A percentile compares a stretch with the other conserved stretches of the same genome.
Conservation (phyloP, 2,329 filamentous ascomycete genomes). For the Penicillium olsonii region DNA sequence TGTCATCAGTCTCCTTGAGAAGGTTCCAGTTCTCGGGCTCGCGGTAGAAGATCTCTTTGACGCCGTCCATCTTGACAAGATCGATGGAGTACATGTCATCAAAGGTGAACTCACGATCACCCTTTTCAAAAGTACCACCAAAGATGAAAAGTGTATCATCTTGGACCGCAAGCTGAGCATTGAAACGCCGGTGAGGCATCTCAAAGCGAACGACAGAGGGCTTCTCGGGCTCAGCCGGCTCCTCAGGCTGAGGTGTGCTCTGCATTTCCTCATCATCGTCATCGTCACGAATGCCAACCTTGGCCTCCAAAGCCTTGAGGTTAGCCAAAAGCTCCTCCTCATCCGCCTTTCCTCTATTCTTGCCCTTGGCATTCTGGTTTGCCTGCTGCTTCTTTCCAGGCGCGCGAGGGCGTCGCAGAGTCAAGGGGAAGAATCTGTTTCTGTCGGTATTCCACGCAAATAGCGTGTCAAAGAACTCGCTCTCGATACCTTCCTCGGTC, state of each 20-base stretch:
- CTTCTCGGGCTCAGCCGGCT: slow-evolving; percentile 52
- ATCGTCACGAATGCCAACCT: slow-evolving; percentile 61
- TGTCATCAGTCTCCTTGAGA: slow-evolving; percentile 57
- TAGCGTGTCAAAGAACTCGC: slow-evolving; percentile 91
- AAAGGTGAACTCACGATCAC: slow-evolving; percentile 91
- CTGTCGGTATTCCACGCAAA: slow-evolving; percentile 94
- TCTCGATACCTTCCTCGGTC: slow-evolving; percentile 92
- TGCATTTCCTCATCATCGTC: slow-evolving; percentile 46
- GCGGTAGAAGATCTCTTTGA: slow-evolving; percentile 84
- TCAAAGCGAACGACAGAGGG: slow-evolving; percentile 72
- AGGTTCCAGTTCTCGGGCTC: slow-evolving; percentile 84
- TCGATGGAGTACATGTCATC: slow-evolving; percentile 93
- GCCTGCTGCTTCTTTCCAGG: slow-evolving; percentile 62
- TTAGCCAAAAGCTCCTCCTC: slow-evolving; percentile 89
- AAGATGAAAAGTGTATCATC: slow-evolving; percentile 93
- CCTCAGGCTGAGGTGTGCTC: slow-evolving; percentile 55
- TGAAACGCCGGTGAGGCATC: slow-evolving; percentile 87
- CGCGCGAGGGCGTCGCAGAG: slow-evolving; percentile 71
- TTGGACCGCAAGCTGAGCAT: slow-evolving; percentile 85
- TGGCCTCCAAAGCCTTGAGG: slow-evolving; percentile 80
- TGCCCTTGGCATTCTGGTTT: slow-evolving; percentile 51
- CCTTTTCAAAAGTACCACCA: slow-evolving; percentile 92
- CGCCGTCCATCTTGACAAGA: slow-evolving; percentile 90
- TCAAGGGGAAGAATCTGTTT: slow-evolving; percentile 88
- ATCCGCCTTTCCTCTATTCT: slow-evolving; percentile 76